Evolutionary conservation across 306 rosid genomes (phyloP).

Genomic region (Pueraria montana): DNA sequence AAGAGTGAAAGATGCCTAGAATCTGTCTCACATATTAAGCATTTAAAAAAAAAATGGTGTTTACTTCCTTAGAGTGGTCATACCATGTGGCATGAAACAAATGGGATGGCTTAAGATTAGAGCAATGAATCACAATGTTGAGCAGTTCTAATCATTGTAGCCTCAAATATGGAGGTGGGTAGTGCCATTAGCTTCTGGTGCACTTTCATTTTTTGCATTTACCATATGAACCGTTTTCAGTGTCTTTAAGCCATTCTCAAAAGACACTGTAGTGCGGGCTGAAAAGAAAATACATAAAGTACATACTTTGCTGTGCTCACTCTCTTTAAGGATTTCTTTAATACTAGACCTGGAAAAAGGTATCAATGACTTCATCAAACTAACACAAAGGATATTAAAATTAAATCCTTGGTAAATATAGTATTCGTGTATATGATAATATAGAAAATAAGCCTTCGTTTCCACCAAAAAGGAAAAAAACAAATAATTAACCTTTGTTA

Average conservation of each 20-base stretch:
- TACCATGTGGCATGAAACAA: constrained; percentile 51
- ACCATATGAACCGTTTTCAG: constrained; percentile 36
- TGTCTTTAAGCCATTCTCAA: constrained; percentile 69
- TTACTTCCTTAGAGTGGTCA: constrained; percentile 20
- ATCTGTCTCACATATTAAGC: constrained; percentile 42
- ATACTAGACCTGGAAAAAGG: constrained; percentile 55
- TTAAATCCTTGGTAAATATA: constrained; percentile 48
- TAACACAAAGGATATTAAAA: constrained; percentile 44
- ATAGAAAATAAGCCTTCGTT: constrained; percentile 50
- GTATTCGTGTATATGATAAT: constrained; percentile 63
- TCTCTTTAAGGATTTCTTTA: constrained; percentile 57
- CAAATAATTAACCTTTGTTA: constrained; percentile 23
- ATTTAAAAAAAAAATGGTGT: neutral
- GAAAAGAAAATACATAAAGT: constrained; percentile 58
- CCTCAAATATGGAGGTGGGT: constrained; percentile 44
- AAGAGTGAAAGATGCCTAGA: constrained; percentile 46
- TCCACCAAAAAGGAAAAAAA: neutral
- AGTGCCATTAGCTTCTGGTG: constrained; percentile 38
- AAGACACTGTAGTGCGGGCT: constrained; percentile 58
- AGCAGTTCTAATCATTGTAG: constrained; percentile 46
- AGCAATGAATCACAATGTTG: constrained; percentile 54
- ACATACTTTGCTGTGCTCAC: constrained; percentile 47
- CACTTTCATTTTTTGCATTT: constrained; percentile 43
- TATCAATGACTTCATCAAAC: constrained; percentile 64
- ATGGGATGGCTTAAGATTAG: constrained; percentile 50